A percentile compares a stretch with the other conserved stretches of the same genome.
Conservation (phyloP, 2,329 filamentous ascomycete genomes). For the Rutstroemia sp. region DNA sequence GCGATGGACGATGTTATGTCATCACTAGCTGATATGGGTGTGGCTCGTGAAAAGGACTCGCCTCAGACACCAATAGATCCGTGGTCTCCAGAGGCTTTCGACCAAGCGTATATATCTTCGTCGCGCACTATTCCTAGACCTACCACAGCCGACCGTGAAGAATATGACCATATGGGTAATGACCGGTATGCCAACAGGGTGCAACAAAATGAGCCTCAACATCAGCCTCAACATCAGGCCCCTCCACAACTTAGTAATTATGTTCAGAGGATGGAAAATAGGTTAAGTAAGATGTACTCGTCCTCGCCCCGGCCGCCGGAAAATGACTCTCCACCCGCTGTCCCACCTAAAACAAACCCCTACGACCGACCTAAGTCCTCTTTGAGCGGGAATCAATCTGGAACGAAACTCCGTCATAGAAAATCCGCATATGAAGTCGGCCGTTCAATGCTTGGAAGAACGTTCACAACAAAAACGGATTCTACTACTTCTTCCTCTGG, state of each 20-base stretch:
- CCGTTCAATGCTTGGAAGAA: conserved; percentile 62
- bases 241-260: conserved; percentile 76
- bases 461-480: conserved; percentile 73
- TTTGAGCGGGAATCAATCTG: conserved; percentile 38
- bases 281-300: conserved; percentile 41
- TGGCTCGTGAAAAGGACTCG: conserved; percentile 47
- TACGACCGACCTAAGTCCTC: conserved; percentile 51
- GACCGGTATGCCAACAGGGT: conserved; percentile 15
- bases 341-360: conserved; percentile 42
- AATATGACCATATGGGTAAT: conserved; percentile 50
- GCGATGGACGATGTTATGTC: conserved; percentile 99
- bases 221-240: conserved; percentile 26
- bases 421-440: conserved; percentile 77
- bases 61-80: conserved; percentile 57
- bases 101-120: conserved; percentile 33
- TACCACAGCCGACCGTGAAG: conserved; percentile 56
- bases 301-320: conserved; percentile 15
- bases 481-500: conserved; percentile 71
- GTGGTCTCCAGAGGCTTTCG: conserved; percentile 89
- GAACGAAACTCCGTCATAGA: conserved; percentile 48
- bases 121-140: conserved; percentile 42
- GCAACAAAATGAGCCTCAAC: conserved; percentile 35
- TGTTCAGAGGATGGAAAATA: conserved; percentile 84
- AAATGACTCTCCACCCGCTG: conserved; percentile 19
- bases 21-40: conserved; percentile 79